phyloP scores from a whole-genome alignment of 805 yeast species.

The Yarrowia phangngaensis region DNA sequence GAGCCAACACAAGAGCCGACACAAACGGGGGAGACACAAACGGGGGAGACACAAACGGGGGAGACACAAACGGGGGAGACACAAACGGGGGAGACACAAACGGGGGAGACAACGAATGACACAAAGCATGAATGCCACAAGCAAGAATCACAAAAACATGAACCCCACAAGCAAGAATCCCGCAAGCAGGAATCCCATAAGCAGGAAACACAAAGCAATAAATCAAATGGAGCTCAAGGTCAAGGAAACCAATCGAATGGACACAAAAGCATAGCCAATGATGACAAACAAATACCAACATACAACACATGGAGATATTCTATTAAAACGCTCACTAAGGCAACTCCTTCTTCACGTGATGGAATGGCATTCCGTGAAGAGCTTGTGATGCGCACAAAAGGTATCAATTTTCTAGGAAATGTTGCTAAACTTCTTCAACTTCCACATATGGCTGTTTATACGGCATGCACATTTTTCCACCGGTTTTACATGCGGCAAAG shows the following conservation, averaged over 20 bases:
- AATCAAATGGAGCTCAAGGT: background rate
- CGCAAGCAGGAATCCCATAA: too few relatives aligned
- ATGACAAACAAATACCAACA: background rate
- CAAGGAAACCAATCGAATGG: background rate
- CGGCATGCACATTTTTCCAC: conserved; percentile 50
- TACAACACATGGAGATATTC: conserved; percentile 27
- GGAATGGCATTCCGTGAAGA: conserved; percentile 43
- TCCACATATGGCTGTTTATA: conserved; percentile 48
- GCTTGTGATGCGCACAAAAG: conserved; percentile 46
- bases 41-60: too few relatives aligned
- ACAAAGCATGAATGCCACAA: too few relatives aligned
- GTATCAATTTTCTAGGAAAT: conserved; percentile 46
- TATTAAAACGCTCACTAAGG: conserved; percentile 22
- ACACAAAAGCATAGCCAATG: background rate
- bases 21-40: too few relatives aligned
- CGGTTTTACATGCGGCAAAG: conserved; percentile 51
- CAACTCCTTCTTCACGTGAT: conserved; percentile 42
- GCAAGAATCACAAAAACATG: too few relatives aligned
- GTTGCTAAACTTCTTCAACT: conserved; percentile 46
- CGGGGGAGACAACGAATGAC: too few relatives aligned
- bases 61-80: too few relatives aligned
- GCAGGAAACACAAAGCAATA: too few relatives aligned
- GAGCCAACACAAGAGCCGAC: too few relatives aligned
- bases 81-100: too few relatives aligned
- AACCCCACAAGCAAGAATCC: too few relatives aligned